Percentiles rank a stretch among this genome's conserved stretches.
phyloP scores from a whole-genome alignment of 257 asterid genomes.

The Solanum acaule region DNA sequence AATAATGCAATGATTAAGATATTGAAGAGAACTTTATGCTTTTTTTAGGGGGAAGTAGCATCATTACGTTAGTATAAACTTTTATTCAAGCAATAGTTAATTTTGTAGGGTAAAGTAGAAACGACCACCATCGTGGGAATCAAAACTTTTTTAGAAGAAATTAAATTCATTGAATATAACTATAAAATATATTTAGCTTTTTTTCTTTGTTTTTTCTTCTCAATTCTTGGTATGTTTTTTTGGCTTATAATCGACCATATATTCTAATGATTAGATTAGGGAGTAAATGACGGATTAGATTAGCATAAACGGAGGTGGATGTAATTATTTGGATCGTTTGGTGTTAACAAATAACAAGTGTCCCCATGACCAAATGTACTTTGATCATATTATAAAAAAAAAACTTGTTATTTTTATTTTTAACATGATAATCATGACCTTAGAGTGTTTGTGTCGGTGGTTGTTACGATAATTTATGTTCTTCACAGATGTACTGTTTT shows the following conservation, averaged over 20 bases:
- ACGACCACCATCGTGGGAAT: slow-evolving; percentile 2
- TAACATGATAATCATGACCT: neutral
- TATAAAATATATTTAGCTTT: neutral
- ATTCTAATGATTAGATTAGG: neutral
- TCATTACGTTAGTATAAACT: neutral
- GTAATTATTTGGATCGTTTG: neutral
- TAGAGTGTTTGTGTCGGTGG: slow-evolving; percentile 12
- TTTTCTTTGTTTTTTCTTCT: neutral
- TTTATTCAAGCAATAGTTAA: slow-evolving; percentile 1
- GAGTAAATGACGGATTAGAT: neutral
- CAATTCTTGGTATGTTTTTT: neutral
- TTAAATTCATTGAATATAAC: neutral
- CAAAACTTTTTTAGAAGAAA: neutral
- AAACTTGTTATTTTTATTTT: neutral
- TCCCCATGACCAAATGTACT: neutral
- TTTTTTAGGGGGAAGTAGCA: neutral
- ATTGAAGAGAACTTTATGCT: neutral
- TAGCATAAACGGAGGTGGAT: neutral
- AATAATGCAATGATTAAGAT: neutral
- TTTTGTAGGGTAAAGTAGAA: slow-evolving; percentile 11
- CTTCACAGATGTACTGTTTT: neutral
- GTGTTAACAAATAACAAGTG: neutral
- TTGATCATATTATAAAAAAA: neutral
- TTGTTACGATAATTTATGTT: neutral
- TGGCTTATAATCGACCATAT: neutral